Conservation (phyloP, 129 eudicot species). For the Solidago caesia region DNA sequence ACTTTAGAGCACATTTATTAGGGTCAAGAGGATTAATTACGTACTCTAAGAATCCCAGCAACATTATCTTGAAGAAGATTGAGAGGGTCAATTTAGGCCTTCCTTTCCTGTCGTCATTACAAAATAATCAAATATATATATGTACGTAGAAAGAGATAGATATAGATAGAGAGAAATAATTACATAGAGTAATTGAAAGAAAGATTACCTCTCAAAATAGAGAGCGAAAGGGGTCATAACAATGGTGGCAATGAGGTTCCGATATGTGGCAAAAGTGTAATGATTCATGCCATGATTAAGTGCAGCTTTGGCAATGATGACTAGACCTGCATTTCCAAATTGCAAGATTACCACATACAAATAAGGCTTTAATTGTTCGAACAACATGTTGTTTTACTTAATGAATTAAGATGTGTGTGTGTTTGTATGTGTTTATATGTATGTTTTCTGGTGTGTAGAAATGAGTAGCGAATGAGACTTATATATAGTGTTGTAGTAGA, state of each 20-base stretch:
- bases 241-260: conserved; percentile 73
- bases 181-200: background rate
- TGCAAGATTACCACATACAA: conserved; percentile 54
- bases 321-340: conserved; percentile 70
- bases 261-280: conserved; percentile 68
- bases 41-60: conserved; percentile 68
- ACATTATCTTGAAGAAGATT: conserved; percentile 47
- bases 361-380: conserved; percentile 49
- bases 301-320: conserved; percentile 66
- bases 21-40: conserved; percentile 9
- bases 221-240: conserved; percentile 74
- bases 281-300: conserved; percentile 84
- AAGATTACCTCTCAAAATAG: conserved; percentile 51
- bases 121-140: conserved; percentile 17
- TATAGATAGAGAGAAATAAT: no score
- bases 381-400: conserved; percentile 27
- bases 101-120: conserved; percentile 52
- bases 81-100: conserved; percentile 68
- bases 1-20: background rate
- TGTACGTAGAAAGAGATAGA: no score
- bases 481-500: conserved; percentile 30
- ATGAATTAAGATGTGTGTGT: background rate
- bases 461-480: conserved; percentile 17
- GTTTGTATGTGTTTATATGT: background rate
- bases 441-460: conserved; percentile 26